phyloP scores from a whole-genome alignment of 176 grass and related monocot species.

The Urochloa ruziziensis region DNA sequence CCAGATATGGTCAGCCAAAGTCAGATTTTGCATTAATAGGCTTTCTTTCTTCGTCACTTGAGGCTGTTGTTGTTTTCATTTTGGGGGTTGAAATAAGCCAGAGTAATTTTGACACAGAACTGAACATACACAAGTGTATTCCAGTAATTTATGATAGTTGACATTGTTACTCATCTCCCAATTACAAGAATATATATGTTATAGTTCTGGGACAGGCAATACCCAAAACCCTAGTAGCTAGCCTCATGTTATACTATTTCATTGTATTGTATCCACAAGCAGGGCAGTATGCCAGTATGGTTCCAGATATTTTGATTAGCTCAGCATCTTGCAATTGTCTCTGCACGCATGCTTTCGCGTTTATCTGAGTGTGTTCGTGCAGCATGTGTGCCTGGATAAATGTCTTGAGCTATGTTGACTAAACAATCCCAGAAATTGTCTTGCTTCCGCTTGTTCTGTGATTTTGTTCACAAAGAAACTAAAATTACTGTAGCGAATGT shows the following conservation, averaged over 20 bases:
- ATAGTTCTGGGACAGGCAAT: not conserved
- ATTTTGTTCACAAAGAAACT: too few relatives aligned
- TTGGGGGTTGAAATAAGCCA: not conserved
- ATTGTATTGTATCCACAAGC: constrained; percentile 4
- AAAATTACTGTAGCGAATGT: too few relatives aligned
- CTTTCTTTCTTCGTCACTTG: constrained; percentile 13
- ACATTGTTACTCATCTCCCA: not conserved
- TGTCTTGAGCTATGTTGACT: not conserved
- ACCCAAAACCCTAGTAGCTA: too few relatives aligned
- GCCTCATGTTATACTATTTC: not conserved
- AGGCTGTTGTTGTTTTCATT: not conserved
- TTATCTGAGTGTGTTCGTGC: not conserved
- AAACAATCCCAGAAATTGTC: not conserved
- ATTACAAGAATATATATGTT: not conserved
- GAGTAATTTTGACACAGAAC: constrained; percentile 22
- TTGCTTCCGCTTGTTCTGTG: too few relatives aligned
- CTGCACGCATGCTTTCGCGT: not conserved
- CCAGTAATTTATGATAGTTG: constrained; percentile 7
- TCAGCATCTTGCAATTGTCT: not conserved
- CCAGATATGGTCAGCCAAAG: constrained; percentile 8
- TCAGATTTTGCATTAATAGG: constrained; percentile 6
- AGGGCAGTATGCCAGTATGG: not conserved
- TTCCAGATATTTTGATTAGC: not conserved
- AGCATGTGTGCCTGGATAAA: not conserved
- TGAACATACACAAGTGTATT: constrained; percentile 22